A percentile compares a stretch with the other conserved stretches of the same genome.
Conservation (phyloP, 2,329 filamentous ascomycete genomes). For the Colletotrichum sp. region DNA sequence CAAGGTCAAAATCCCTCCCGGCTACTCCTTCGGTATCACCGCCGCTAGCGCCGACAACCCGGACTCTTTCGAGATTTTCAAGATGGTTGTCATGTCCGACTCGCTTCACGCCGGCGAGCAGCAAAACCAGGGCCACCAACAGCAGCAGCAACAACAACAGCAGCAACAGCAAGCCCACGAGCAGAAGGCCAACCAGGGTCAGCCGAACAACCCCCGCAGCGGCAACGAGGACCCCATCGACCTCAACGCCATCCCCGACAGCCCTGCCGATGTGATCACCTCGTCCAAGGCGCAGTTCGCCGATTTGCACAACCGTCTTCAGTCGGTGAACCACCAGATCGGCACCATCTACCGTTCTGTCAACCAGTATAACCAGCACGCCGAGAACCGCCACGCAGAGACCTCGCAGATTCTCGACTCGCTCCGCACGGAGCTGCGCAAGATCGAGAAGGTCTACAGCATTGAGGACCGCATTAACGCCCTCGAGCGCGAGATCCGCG, state of each 20-base stretch:
- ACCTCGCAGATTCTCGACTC: slow-evolving; percentile 51
- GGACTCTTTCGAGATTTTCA: slow-evolving; percentile 94
- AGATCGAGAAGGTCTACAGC: slow-evolving; percentile 47
- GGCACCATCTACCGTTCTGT: slow-evolving; percentile 65
- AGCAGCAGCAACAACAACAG: slow-evolving; percentile 36
- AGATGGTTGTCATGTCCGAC: slow-evolving; percentile 75
- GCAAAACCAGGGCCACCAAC: slow-evolving; percentile 17
- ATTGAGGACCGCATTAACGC: slow-evolving; percentile 52
- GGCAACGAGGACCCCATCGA: slow-evolving; percentile 38
- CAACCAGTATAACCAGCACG: slow-evolving; percentile 51
- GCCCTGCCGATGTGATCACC: slow-evolving; percentile 50
- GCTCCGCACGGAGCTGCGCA: slow-evolving; percentile 48
- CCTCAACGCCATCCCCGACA: slow-evolving; percentile 48
- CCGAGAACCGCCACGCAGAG: slow-evolving; percentile 63
- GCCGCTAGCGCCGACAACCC: slow-evolving; percentile 90
- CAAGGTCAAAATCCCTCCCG: slow-evolving; percentile 77
- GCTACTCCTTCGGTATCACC: slow-evolving; percentile 86
- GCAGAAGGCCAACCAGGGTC: slow-evolving; percentile 26
- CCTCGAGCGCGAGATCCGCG: slow-evolving; percentile 64
- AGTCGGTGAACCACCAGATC: slow-evolving; percentile 73
- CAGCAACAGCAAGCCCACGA: slow-evolving; percentile 37
- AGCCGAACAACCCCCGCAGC: slow-evolving; percentile 28
- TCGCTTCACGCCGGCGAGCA: slow-evolving; percentile 35
- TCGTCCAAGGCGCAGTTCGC: slow-evolving; percentile 71
- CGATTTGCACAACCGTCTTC: slow-evolving; percentile 85